These are phyloP conservation scores for Lipomyces mesembrius DNA, from an alignment of 805 yeast genomes.

Conservation along the genomic window DNA sequence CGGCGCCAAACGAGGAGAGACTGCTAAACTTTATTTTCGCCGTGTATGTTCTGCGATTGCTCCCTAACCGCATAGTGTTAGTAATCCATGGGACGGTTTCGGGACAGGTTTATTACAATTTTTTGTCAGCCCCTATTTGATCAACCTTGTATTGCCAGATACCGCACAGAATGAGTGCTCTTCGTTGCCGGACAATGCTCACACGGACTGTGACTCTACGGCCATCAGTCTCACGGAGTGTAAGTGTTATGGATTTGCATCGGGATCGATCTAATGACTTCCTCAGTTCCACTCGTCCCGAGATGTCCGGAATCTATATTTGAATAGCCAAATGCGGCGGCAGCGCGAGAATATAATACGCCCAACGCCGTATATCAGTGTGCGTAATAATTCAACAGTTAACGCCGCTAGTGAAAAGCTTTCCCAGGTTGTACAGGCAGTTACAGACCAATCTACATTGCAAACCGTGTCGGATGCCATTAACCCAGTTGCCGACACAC, in stretches of 20 bases:
- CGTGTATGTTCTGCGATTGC: neutral
- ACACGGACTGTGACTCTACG: neutral
- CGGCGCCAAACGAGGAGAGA: neutral
- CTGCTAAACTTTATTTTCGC: neutral
- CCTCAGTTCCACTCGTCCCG: neutral
- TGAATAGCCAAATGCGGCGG: neutral
- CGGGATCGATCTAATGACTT: neutral
- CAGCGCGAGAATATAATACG: neutral
- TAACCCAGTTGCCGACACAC: constrained; percentile 1
- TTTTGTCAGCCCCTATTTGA: neutral
- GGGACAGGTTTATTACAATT: too few relatives aligned
- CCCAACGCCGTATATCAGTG: neutral
- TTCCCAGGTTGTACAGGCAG: neutral
- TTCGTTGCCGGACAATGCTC: neutral
- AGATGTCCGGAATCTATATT: neutral
- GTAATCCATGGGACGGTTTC: too few relatives aligned
- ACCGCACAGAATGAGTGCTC: neutral
- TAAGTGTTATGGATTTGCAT: neutral
- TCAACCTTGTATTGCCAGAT: neutral
- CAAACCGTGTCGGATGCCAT: neutral
- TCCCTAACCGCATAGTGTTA: neutral
- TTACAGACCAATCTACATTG: neutral
- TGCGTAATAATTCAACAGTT: neutral
- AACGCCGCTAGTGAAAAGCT: neutral
- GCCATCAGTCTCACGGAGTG: neutral